These are phyloP conservation scores for Lepiota venenata DNA, from an alignment of 768 basidiomycete genomes.

Conservation along the genomic window DNA sequence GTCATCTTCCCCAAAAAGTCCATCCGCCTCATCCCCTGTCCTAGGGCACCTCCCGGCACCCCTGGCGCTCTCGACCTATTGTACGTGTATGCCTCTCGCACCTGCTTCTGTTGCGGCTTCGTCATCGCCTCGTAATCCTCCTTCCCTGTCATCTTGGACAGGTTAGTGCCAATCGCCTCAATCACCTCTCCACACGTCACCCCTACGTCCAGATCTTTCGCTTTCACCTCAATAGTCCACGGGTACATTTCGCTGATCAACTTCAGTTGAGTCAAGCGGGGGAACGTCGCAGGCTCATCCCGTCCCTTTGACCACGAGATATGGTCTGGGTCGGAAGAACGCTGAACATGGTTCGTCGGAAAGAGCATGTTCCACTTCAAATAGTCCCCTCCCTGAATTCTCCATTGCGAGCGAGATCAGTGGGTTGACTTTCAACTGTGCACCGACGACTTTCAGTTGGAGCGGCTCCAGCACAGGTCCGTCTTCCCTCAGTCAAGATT, in stretches of 20 bases:
- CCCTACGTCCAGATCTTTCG: slow-evolving; percentile 55
- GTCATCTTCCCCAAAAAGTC: slow-evolving; percentile 63
- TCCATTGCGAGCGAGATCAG: slow-evolving; percentile 47
- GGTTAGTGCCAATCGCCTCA: slow-evolving; percentile 40
- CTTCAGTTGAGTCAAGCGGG: slow-evolving; percentile 56
- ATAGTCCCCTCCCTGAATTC: slow-evolving; percentile 40
- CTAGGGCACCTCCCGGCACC: slow-evolving; percentile 68
- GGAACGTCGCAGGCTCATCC: slow-evolving; percentile 68
- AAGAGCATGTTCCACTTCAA: slow-evolving; percentile 79
- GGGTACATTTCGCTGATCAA: slow-evolving; percentile 61
- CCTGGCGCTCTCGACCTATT: slow-evolving; percentile 63
- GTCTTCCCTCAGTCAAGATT: slow-evolving; percentile 1
- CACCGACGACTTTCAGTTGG: slow-evolving; percentile 45
- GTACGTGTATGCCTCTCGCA: slow-evolving; percentile 53
- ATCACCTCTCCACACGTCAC: slow-evolving; percentile 79
- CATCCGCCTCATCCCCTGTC: slow-evolving; percentile 57
- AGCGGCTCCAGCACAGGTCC: slow-evolving; percentile 67
- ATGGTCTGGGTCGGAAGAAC: slow-evolving; percentile 55
- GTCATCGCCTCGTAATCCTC: slow-evolving; percentile 48
- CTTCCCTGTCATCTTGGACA: slow-evolving; percentile 49
- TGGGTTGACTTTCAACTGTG: slow-evolving; percentile 54
- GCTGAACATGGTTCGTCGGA: slow-evolving; percentile 53
- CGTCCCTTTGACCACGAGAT: slow-evolving; percentile 70
- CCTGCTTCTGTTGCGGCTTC: slow-evolving; percentile 30
- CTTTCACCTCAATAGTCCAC: slow-evolving; percentile 74